Evolutionary conservation across 2,329 filamentous ascomycete species (phyloP), one percentile per base, ranked within the genome.

Genomic region (Colletotrichum karsti): DNA sequence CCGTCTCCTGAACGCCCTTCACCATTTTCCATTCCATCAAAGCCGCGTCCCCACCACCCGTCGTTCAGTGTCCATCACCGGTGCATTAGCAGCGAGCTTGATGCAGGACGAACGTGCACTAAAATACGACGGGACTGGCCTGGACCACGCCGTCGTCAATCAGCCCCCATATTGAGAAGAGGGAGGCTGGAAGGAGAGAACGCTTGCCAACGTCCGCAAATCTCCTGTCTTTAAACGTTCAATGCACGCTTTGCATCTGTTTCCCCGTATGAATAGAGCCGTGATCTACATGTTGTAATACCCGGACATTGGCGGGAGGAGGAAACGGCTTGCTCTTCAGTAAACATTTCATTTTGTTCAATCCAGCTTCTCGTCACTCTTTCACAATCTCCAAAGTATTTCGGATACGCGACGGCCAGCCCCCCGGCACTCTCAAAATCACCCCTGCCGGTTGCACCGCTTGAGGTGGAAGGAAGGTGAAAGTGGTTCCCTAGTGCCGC

Each of bases 41-140:
- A 22, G n/a, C n/a, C n/a, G n/a, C n/a, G 35, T 46, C 50, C 41
- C 58, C 58, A 67, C 57, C 50, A 50, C 18, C 35, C 50, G n/a
- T n/a, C n/a, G n/a, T n/a, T n/a, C n/a, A n/a, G n/a, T n/a, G 58
- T 44, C 42, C 58, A 28, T 63, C 44, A 67, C 57, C 59, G 46
- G 44, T 67, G 44, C 59, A 67, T 35, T 54, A 37, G 37, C 18
- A 42, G 24, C 42, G 39, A 54, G 41, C 18, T 51, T 30, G 48
- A 22, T 66, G 50, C 58, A 63, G 59, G 59, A 64, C 62, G 58
- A 56, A 53, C 59, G 37, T 64, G 53, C 65, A 44, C 24, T 51
- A 42, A 62, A 30, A 60, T 60, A 41, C 44, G 44, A 42, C 57
- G 44, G 33, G 44, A 28, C 30, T 20, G 64, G 60, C 30, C 60